Percentiles rank a stretch among this genome's conserved stretches.
Evolutionary conservation across 2,329 filamentous ascomycete species (phyloP).

Genomic region (Rhynchosporium secalis): DNA sequence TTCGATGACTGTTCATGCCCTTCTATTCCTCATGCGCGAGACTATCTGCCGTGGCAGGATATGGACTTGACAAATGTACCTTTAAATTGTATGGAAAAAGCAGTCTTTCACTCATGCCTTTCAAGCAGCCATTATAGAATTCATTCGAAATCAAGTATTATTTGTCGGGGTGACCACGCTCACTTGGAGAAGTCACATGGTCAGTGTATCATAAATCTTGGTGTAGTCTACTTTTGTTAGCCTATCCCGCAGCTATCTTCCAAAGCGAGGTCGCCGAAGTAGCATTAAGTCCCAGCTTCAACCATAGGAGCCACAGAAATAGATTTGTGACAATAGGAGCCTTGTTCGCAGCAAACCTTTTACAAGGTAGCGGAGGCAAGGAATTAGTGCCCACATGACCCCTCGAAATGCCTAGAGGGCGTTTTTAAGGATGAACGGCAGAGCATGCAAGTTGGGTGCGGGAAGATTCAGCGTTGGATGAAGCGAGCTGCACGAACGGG

Average conservation of each 20-base stretch:
- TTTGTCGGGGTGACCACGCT: too few relatives aligned
- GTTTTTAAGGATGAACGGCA: conserved; percentile 3
- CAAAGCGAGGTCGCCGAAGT: too few relatives aligned
- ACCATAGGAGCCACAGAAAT: neutral
- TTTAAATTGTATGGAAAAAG: neutral
- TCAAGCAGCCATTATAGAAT: neutral
- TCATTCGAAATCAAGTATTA: too few relatives aligned
- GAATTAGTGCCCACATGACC: conserved; percentile 6
- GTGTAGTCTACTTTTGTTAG: too few relatives aligned
- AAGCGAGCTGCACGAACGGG: conserved; percentile 5
- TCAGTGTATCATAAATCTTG: too few relatives aligned
- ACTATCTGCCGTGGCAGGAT: neutral
- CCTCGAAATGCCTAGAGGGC: conserved; percentile 7
- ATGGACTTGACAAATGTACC: neutral
- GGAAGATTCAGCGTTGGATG: neutral
- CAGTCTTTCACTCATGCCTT: neutral
- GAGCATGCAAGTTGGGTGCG: neutral
- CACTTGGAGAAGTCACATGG: too few relatives aligned
- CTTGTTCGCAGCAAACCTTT: neutral
- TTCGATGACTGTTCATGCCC: neutral
- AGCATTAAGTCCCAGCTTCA: too few relatives aligned
- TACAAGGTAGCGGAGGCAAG: conserved; percentile 7
- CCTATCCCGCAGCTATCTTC: too few relatives aligned
- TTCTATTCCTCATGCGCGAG: neutral
- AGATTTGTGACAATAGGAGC: neutral